Percentiles rank a stretch among this genome's conserved stretches.
Evolutionary conservation across 2,329 filamentous ascomycete species (phyloP).

Genomic region (Scedosporium boydii): DNA sequence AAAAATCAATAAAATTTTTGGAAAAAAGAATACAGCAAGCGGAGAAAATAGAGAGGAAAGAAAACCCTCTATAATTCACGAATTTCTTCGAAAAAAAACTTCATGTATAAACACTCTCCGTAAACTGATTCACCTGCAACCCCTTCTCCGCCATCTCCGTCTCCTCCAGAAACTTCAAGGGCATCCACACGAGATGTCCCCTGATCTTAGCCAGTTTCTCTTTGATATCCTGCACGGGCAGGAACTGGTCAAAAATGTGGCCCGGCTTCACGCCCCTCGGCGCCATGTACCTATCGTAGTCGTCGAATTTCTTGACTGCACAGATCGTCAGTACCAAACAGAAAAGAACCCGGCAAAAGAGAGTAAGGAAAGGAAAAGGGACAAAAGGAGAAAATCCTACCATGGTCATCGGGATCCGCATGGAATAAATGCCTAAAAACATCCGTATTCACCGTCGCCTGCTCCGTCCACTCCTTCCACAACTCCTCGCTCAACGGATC

Average conservation of each 20-base stretch:
- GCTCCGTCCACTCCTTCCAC: slow-evolving; percentile 58
- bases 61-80: not conserved
- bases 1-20: too few relatives aligned
- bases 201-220: slow-evolving; percentile 68
- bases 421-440: slow-evolving; percentile 76
- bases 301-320: slow-evolving; percentile 75
- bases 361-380: not conserved
- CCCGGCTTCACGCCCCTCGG: slow-evolving; percentile 66
- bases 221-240: slow-evolving; percentile 63
- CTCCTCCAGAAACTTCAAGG: slow-evolving; percentile 75
- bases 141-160: slow-evolving; percentile 86
- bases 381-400: slow-evolving; percentile 25
- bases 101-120: slow-evolving; percentile 77
- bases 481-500: slow-evolving; percentile 62
- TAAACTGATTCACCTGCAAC: slow-evolving; percentile 74
- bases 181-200: slow-evolving; percentile 93
- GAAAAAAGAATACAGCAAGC: too few relatives aligned
- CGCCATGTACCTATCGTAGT: slow-evolving; percentile 74
- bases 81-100: not conserved
- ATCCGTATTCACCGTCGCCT: slow-evolving; percentile 62
- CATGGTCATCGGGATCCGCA: slow-evolving; percentile 79
- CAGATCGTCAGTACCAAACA: slow-evolving; percentile 8
- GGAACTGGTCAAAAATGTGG: slow-evolving; percentile 75
- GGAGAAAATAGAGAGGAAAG: not conserved
- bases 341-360: not conserved